A percentile compares a stretch with the other conserved stretches of the same genome.
phyloP scores from a whole-genome alignment of 192 early-diverging fungal genomes.

The Gonapodya sp. region DNA sequence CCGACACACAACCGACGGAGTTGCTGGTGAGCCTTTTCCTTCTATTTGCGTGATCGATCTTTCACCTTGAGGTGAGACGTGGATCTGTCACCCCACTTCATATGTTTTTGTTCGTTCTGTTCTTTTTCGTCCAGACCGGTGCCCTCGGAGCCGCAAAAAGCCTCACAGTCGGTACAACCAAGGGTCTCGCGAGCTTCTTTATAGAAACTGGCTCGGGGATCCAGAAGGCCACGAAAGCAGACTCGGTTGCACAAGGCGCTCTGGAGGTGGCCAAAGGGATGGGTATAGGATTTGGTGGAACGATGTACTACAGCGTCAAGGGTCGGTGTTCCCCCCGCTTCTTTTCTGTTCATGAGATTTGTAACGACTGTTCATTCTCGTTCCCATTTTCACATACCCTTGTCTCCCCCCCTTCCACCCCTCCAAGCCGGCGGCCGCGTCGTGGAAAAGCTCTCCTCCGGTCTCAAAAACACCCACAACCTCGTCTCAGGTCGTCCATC shows the following conservation, averaged over 20 bases:
- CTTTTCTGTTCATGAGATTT: neutral
- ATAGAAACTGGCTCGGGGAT: neutral
- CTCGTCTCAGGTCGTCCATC: neutral
- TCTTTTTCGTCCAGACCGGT: neutral
- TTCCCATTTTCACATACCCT: neutral
- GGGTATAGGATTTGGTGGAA: neutral
- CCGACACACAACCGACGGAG: neutral
- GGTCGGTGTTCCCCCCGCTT: neutral
- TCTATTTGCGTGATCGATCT: neutral
- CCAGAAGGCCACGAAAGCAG: neutral
- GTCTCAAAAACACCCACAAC: neutral
- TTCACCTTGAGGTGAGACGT: neutral
- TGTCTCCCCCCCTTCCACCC: neutral
- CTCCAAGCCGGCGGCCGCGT: neutral
- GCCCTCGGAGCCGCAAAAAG: neutral
- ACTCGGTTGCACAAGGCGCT: neutral
- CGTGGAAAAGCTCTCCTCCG: neutral
- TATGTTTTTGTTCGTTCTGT: too few species aligned
- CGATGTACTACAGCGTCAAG: neutral
- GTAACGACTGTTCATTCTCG: neutral
- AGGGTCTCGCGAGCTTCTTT: neutral
- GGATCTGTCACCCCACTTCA: too few species aligned
- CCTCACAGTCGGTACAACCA: neutral
- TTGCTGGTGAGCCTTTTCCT: neutral
- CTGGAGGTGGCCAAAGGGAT: neutral